Conservation (phyloP, 345 rosid species). For the Linum trigynum region DNA sequence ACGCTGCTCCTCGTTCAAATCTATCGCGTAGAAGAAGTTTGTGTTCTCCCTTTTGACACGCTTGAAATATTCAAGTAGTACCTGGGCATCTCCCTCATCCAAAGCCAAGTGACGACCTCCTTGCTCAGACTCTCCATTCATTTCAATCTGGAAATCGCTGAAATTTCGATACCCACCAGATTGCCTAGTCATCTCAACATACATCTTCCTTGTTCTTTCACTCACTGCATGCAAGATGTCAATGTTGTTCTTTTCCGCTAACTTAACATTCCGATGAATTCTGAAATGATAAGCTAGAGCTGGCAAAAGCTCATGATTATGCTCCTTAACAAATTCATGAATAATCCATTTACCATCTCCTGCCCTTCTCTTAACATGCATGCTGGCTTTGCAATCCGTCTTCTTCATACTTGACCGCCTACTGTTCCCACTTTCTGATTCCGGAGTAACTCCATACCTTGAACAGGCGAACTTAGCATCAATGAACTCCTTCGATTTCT, state of each 20-base stretch:
- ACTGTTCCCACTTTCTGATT: slow-evolving; percentile 27
- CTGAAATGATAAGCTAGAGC: slow-evolving; percentile 34
- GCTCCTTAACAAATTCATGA: slow-evolving; percentile 30
- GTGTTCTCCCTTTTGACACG: slow-evolving; percentile 19
- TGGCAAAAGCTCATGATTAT: slow-evolving; percentile 32
- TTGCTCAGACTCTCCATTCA: slow-evolving; percentile 19
- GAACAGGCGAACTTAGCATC: slow-evolving; percentile 27
- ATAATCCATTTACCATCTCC: slow-evolving; percentile 31
- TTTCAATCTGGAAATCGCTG: slow-evolving; percentile 6
- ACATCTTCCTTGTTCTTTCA: slow-evolving; percentile 34
- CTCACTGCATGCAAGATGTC: slow-evolving; percentile 35
- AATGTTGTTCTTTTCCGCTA: slow-evolving; percentile 28
- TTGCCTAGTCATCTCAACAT: slow-evolving; percentile 31
- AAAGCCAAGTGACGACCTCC: slow-evolving; percentile 15
- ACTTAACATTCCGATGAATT: slow-evolving; percentile 26
- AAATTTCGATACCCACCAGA: slow-evolving; percentile 14
- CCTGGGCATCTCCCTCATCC: slow-evolving; percentile 30
- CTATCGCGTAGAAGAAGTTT: slow-evolving; percentile 24
- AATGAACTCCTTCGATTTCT: slow-evolving; percentile 31
- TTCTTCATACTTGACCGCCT: slow-evolving; percentile 29
- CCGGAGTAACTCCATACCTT: slow-evolving; percentile 31
- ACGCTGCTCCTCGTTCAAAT: slow-evolving; percentile 21
- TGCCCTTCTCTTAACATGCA: slow-evolving; percentile 32
- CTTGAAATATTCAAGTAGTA: slow-evolving; percentile 17
- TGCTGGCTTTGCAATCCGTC: slow-evolving; percentile 36